phyloP scores from a whole-genome alignment of 2,329 filamentous ascomycete genomes.

The Aspergillus udagawae region DNA sequence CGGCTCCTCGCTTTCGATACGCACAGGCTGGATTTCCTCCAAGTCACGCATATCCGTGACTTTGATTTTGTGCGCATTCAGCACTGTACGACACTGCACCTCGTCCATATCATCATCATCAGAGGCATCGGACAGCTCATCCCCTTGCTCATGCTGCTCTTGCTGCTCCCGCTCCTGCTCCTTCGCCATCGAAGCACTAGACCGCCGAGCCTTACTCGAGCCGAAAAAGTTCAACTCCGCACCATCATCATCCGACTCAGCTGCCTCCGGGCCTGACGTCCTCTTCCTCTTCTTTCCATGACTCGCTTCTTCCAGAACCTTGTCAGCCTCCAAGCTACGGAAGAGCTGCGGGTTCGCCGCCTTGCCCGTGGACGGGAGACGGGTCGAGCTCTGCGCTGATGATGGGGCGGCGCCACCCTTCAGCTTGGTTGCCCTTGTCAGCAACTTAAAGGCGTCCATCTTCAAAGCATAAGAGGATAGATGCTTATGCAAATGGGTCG shows the following conservation, averaged over 20 bases:
- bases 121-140: constrained; percentile 21
- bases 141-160: constrained; percentile 12
- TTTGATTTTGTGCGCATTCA: constrained; percentile 80
- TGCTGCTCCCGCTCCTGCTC: constrained; percentile 12
- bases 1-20: constrained; percentile 31
- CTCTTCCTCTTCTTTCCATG: constrained; percentile 38
- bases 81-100: constrained; percentile 67
- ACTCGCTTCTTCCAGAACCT: constrained; percentile 23
- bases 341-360: constrained; percentile 38
- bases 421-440: constrained; percentile 43
- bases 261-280: constrained; percentile 16
- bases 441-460: constrained; percentile 45
- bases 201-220: constrained; percentile 23
- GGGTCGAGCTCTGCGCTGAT: constrained; percentile 21
- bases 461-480: constrained; percentile 6
- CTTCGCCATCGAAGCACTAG: constrained; percentile 11
- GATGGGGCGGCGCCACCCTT: constrained; percentile 28
- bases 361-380: constrained; percentile 40
- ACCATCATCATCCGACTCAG: constrained; percentile 17
- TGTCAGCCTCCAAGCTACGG: constrained; percentile 26
- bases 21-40: constrained; percentile 29
- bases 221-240: constrained; percentile 37
- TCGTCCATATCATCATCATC: constrained; percentile 50
- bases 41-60: constrained; percentile 66
- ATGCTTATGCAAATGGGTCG: constrained; percentile 4